Evolutionary conservation across 2,329 filamentous ascomycete species (phyloP).

Genomic region (Paraphoma sp.): DNA sequence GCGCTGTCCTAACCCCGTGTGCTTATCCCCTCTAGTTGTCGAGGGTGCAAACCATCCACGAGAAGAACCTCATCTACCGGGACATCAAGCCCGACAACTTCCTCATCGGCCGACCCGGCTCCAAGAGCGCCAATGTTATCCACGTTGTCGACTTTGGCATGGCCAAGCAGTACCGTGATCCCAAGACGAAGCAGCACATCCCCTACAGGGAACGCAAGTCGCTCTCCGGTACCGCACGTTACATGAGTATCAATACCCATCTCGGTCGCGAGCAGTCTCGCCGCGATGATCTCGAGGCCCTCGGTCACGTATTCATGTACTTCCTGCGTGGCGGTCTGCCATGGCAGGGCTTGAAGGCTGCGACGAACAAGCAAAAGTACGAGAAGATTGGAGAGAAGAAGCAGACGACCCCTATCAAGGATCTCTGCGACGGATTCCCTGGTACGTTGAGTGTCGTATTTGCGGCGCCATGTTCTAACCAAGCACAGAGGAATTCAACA

Average conservation of each 20-base stretch:
- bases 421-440: conserved; percentile 94
- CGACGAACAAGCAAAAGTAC: conserved; percentile 93
- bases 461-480: conserved; percentile 33
- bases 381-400: conserved; percentile 99
- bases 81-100: conserved; percentile 99
- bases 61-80: conserved; percentile 98
- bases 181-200: conserved; percentile 99
- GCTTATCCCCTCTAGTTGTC: conserved; percentile 67
- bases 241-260: conserved; percentile 99
- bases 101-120: conserved; percentile 88
- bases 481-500: conserved; percentile 83
- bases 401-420: conserved; percentile 95
- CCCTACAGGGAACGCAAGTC: conserved; percentile 97
- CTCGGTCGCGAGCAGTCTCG: conserved; percentile 94
- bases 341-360: conserved; percentile 73
- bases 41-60: conserved; percentile 91
- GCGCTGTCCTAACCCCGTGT: background rate
- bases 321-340: conserved; percentile 70
- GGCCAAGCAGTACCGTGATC: conserved; percentile 99
- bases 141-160: conserved; percentile 99
- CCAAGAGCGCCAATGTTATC: conserved; percentile 96
- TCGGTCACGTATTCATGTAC: conserved; percentile 75
- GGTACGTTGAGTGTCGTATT: conserved; percentile 52
- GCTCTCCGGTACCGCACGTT: conserved; percentile 92
- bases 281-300: conserved; percentile 91